These are phyloP conservation scores for Juglanconis juglandina DNA, from an alignment of 2,329 filamentous ascomycete genomes.

Conservation along the genomic window DNA sequence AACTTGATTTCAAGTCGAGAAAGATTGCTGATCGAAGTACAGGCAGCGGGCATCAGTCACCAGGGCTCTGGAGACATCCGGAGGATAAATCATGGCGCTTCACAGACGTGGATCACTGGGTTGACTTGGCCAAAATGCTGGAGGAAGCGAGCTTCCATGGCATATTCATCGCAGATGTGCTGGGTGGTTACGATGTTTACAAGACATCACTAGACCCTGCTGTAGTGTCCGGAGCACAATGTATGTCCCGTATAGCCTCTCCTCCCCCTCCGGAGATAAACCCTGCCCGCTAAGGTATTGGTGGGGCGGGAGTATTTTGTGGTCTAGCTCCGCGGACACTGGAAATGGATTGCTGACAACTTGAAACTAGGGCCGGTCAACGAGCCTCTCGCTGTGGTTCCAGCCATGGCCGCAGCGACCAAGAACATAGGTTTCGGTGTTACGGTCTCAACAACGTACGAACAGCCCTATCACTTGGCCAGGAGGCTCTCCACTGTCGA, in stretches of 20 bases:
- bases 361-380: conserved; percentile 53
- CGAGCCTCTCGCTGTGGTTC: conserved; percentile 59
- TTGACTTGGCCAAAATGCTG: conserved; percentile 55
- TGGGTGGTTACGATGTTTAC: conserved; percentile 67
- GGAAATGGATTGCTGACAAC: neutral
- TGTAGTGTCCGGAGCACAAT: conserved; percentile 62
- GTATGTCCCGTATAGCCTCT: conserved; percentile 22
- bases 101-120: conserved; percentile 59
- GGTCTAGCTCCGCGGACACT: neutral
- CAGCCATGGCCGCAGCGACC: conserved; percentile 66
- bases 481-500: conserved; percentile 64
- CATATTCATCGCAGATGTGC: conserved; percentile 65
- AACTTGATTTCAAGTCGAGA: neutral
- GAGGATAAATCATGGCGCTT: conserved; percentile 61
- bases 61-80: conserved; percentile 57
- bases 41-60: conserved; percentile 45
- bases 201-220: conserved; percentile 57
- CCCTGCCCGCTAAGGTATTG: neutral
- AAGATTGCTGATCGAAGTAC: neutral
- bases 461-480: conserved; percentile 65
- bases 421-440: conserved; percentile 66
- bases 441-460: conserved; percentile 65
- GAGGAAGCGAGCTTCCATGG: conserved; percentile 63
- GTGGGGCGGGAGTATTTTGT: neutral
- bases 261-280: neutral